Evolutionary conservation across 176 grass and related monocot genomes (phyloP).

Genomic region (Rhynchospora tenuis): DNA sequence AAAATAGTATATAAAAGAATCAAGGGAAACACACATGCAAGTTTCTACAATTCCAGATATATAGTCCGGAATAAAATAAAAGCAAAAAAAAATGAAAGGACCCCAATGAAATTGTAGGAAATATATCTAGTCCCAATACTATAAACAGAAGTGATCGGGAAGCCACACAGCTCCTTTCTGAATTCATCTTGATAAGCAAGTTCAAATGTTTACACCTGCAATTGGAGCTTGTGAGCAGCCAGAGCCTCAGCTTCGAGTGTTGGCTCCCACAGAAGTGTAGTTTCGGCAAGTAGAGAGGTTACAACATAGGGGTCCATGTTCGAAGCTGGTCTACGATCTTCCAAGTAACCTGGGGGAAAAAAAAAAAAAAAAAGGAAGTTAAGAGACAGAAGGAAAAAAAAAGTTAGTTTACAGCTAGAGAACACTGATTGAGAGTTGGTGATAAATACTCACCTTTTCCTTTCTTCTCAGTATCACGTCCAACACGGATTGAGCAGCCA

Average conservation of each 20-base stretch:
- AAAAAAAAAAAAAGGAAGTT: neutral
- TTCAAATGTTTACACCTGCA: conserved; percentile 51
- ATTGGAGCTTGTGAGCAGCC: conserved; percentile 74
- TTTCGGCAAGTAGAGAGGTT: conserved; percentile 79
- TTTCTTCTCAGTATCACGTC: conserved; percentile 76
- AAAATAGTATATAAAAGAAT: neutral
- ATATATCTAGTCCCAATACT: neutral
- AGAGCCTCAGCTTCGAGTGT: conserved; percentile 73
- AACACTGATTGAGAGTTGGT: neutral
- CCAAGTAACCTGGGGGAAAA: conserved; percentile 81
- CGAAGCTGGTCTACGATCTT: conserved; percentile 91
- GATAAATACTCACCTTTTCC: conserved; percentile 68
- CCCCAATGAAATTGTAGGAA: neutral
- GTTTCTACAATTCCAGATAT: neutral
- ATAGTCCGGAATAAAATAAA: neutral
- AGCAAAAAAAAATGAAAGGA: neutral
- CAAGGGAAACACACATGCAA: neutral
- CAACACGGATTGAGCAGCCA: conserved; percentile 93
- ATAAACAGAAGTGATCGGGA: conserved; percentile 4
- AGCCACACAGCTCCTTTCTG: neutral
- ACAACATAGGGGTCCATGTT: conserved; percentile 98
- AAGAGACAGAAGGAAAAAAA: neutral
- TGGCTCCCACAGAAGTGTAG: conserved; percentile 80
- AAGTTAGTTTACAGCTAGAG: neutral
- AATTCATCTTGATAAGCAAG: neutral